Percentiles rank a stretch among this genome's conserved stretches.
Evolutionary conservation across 2,329 filamentous ascomycete genomes (phyloP).

Genomic region (Xylaria sp.): DNA sequence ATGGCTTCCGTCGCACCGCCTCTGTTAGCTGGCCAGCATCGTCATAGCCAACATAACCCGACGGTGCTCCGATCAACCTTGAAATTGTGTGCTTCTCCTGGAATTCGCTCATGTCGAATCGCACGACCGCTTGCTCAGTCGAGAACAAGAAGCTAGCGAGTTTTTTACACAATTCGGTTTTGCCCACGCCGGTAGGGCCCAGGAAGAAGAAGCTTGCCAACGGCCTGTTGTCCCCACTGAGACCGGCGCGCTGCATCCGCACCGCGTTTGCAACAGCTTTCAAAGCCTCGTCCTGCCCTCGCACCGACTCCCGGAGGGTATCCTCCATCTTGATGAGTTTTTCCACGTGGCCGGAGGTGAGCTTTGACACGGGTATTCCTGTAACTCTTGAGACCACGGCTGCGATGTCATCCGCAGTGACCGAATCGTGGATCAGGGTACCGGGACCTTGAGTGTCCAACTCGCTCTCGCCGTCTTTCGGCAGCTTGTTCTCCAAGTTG

Average conservation of each 20-base stretch:
- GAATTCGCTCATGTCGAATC: conserved; percentile 98
- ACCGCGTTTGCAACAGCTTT: conserved; percentile 92
- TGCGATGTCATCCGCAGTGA: conserved; percentile 95
- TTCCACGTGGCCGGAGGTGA: conserved; percentile 93
- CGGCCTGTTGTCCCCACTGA: conserved; percentile 90
- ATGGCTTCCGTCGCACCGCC: conserved; percentile 92
- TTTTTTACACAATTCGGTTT: conserved; percentile 97
- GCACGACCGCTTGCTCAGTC: conserved; percentile 87
- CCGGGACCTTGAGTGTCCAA: conserved; percentile 52
- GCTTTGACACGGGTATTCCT: conserved; percentile 90
- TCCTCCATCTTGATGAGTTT: conserved; percentile 98
- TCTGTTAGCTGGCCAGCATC: conserved; percentile 97
- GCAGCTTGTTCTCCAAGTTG: conserved; percentile 78
- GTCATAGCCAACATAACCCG: conserved; percentile 96
- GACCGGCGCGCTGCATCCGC: conserved; percentile 88
- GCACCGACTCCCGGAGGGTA: conserved; percentile 81
- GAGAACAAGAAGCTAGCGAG: conserved; percentile 93
- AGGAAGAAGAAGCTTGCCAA: conserved; percentile 98
- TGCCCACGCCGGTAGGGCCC: conserved; percentile 94
- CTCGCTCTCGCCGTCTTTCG: conserved; percentile 71
- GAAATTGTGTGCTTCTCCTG: conserved; percentile 97
- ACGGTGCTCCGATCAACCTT: conserved; percentile 89
- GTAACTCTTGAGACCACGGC: conserved; percentile 90
- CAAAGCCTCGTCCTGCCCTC: conserved; percentile 93
- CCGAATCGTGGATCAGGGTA: conserved; percentile 87